Evolutionary conservation across 345 rosid genomes (phyloP).

Genomic region (Eutrema yunnanense): DNA sequence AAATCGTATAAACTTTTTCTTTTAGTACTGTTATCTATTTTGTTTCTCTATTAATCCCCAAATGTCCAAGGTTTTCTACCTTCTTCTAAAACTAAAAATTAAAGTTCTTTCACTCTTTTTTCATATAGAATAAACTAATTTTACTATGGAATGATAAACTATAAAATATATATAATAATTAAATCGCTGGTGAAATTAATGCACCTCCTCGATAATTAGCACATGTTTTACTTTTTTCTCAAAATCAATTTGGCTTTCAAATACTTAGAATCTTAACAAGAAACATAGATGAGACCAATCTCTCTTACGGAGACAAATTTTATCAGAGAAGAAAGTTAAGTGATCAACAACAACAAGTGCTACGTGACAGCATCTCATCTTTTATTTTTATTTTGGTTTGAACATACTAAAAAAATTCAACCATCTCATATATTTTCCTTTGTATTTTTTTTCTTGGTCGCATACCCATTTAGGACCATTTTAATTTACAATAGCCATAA

Average conservation of each 20-base stretch:
- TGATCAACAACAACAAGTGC: slow-evolving; percentile 3
- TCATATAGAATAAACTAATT: neutral
- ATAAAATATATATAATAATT: neutral
- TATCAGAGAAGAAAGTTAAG: neutral
- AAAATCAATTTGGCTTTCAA: neutral
- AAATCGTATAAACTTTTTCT: neutral
- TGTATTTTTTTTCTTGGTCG: neutral
- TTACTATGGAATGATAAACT: neutral
- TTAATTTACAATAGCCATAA: neutral
- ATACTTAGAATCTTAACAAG: slow-evolving; percentile 3
- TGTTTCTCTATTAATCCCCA: slow-evolving; percentile 4
- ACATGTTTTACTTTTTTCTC: neutral
- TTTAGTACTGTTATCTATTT: neutral
- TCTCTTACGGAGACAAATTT: neutral
- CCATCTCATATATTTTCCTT: neutral
- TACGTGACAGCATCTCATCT: slow-evolving; percentile 8
- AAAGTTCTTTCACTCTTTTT: neutral
- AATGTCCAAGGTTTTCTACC: neutral
- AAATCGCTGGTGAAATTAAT: neutral
- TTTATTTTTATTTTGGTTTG: too few species aligned
- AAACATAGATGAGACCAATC: slow-evolving; percentile 1
- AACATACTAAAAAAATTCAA: neutral
- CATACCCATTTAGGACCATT: neutral
- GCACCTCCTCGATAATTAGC: neutral
- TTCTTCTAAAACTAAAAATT: neutral